Conservation (phyloP, 2,329 filamentous ascomycete genomes). For the Colletotrichum zoysiae region DNA sequence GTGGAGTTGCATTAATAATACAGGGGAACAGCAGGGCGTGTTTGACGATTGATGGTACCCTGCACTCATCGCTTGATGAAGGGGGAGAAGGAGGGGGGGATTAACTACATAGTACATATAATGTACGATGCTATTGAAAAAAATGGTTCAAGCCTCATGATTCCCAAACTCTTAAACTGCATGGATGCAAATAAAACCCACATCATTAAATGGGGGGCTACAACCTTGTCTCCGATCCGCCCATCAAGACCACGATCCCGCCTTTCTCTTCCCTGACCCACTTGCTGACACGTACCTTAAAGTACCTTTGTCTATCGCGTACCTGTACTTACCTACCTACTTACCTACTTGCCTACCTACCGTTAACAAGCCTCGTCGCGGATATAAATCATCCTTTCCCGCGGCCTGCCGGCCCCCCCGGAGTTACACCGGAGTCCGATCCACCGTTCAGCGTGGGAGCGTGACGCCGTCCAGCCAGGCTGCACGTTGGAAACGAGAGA, state of each 20-base stretch:
- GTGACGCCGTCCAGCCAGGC: background rate
- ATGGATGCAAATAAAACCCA: background rate
- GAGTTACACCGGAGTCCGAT: constrained; percentile 32
- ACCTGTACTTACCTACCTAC: no score
- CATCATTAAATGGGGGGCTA: background rate
- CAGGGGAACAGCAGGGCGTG: background rate
- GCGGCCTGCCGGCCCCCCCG: constrained; percentile 20
- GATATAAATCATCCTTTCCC: background rate
- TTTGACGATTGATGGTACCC: background rate
- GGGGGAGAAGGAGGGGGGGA: background rate
- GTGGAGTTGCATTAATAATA: background rate
- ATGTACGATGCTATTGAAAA: no score
- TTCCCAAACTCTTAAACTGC: background rate
- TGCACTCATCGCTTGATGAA: no score
- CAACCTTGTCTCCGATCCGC: constrained; percentile 35
- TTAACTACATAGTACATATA: no score
- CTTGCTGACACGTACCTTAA: background rate
- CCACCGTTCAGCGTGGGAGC: constrained; percentile 23
- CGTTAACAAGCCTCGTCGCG: background rate
- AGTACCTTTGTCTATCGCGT: background rate
- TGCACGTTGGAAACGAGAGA: background rate
- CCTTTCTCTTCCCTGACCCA: constrained; percentile 4
- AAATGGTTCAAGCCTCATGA: background rate
- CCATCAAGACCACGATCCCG: constrained; percentile 32
- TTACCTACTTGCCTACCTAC: no score